Base-by-base conservation (phyloP, 495 filamentous ascomycete species). In the Endocarpon pusillum region DNA sequence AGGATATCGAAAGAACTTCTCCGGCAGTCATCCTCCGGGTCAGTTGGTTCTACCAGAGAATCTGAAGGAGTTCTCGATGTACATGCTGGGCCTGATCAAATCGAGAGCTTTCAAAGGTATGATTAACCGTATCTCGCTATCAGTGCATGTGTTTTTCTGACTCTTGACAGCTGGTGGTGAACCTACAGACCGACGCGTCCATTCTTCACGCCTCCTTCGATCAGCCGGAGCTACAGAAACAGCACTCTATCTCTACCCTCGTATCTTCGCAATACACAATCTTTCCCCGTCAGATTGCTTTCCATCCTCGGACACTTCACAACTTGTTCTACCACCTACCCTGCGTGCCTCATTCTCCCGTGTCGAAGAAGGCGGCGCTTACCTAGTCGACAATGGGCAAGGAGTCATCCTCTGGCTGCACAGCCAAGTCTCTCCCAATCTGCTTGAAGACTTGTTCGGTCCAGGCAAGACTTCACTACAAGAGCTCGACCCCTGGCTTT, bases 11-110 rank as follows among this genome's bases (percentile, higher is more conserved):
- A 94, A 91, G 66, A 78, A 87, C 46, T 83, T 79, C 47, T 76
- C 84, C 0, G 74, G 69, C 20, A 75, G 79, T 2, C 82, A 93
- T 46, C 86, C 89, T 6, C 83, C 89, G 5, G 82, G 86, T 9
- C 85, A 99, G 49, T 67, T 99, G 23, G 81, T 99, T 32, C 71
- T 99, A 47, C 89, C 89, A 0, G 91, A 99, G 53, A 80, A 86
- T 30, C 65, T 99, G 16, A 99, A 96, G 48, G 89, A 99, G 45
- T 89, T 94, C 48, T 73, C 75, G 34, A 93, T 99, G 87, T 96
- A 85, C 54, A 85, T 91, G 57, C 71, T 99, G n/a, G 75, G 78
- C 34, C 55, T 99, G 44, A 53, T 94, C 40, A 99, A 96, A 54
- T 87, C 73, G 18, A 73, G 89, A 34, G 83, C 87, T 20, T 83